Evolutionary conservation across 495 filamentous ascomycete species (phyloP), one percentile per base, ranked within the genome.

Genomic region (Cenococcum geophilum): DNA sequence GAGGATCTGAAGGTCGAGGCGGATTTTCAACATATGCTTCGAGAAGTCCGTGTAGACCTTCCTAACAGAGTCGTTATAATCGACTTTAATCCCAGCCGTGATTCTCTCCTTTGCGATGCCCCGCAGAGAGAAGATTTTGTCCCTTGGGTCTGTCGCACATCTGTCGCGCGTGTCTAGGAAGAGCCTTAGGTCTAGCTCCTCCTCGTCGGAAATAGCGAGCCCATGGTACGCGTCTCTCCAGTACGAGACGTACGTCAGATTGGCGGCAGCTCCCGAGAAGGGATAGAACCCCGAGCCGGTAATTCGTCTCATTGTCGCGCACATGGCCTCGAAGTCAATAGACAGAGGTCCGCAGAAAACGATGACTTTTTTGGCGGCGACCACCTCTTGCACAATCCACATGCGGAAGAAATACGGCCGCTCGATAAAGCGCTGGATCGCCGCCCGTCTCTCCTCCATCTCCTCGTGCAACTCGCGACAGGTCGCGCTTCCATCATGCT

Each of bases 341-440:
- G 8, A 8, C 11, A 8, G 22, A 40, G 18, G 51, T 11, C 64
- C 64, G 57, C 56, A 67, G 51, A 60, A 1, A 32, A 67, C 55
- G 8, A 22, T 58, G 16, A 56, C 56, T 16, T 57, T 64, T 32
- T 57, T 21, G 5, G 65, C 18, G n/a, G 61, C 34, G 22, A 62
- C 42, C 27, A 61, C 27, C 49, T 68, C 65, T 58, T 68, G 65
- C 20, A 68, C 25, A 49, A 68, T 57, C 62, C 65, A 68, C 5
- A 62, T 55, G n/a, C 65, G 50, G 12, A 57, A 40, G 42, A 64
- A 68, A 53, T 57, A 68, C 14, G 6, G 8, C 14, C 36, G 36
- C 36, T 40, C 36, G 6, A 40, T 40, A n/a, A n/a, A n/a, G n/a
- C n/a, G n/a, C n/a, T n/a, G n/a, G n/a, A n/a, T n/a, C n/a, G n/a